Base-by-base conservation (phyloP, 2,329 filamentous ascomycete genomes). In the Amesomyces nigricolor region DNA sequence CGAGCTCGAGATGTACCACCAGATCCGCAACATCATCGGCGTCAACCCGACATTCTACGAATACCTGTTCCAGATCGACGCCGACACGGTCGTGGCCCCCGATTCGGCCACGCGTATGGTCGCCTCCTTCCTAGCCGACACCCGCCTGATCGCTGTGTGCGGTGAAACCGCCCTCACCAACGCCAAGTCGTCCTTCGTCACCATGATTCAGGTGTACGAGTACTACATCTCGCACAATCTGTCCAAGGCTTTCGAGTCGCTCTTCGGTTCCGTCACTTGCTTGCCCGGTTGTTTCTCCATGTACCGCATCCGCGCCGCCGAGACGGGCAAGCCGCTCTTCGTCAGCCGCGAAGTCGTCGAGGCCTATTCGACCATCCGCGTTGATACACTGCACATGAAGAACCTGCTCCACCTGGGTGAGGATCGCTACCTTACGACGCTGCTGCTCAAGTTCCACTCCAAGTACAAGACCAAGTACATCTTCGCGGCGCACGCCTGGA, bases 161-260 rank as follows among this genome's bases (percentile, higher is more conserved):
- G 94, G 94, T 73, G 94, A 99, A 73, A 99, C 94, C 0, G 88
- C 88, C 14, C 78, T 99, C 47, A 91, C 87, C 60, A 99, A 99
- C 68, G 88, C 91, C 58, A 96, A 96, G 72, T 81, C 87, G 6
- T 96, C 92, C 1, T 90, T 95, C 67, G 84, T 95, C 63, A 99
- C 94, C 50, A 97, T 97, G 92, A 99, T 99, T 70, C 94, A 99
- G 73, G 92, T 99, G 35, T 99, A 97, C 78, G 92, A 99, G 73
- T 99, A 99, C 79, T 99, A 91, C 77, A 99, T 99, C 67, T 97
- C 92, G 50, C 92, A 99, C 78, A 95, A 97, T 70, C 75, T 99
- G 64, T 86, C 89, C 64, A 97, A 99, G 75, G 94, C 92, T 11
- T 99, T 99, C 70, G 92, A 97, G 73, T 94, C 88, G 74, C 79